A percentile compares a stretch with the other conserved stretches of the same genome.
These are phyloP conservation scores for Hypoxylon fragiforme DNA, from an alignment of 495 filamentous ascomycete species.

Conservation along the genomic window DNA sequence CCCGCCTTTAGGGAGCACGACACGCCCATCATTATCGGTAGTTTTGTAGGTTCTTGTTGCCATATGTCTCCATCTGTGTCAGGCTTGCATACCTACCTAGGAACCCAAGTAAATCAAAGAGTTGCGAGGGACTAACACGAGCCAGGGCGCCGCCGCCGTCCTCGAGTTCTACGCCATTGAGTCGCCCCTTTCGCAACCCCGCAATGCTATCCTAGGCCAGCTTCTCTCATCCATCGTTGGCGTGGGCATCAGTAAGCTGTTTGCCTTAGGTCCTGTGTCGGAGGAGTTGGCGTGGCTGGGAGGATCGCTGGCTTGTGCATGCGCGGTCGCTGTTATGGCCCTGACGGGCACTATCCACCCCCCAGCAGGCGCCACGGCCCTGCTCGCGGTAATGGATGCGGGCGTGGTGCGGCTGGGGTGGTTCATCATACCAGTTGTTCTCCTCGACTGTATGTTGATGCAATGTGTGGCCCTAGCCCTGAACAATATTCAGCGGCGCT, in stretches of 20 bases:
- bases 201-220: slow-evolving; percentile 75
- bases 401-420: slow-evolving; percentile 65
- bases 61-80: background rate
- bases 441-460: slow-evolving; percentile 69
- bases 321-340: slow-evolving; percentile 71
- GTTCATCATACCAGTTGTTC: slow-evolving; percentile 69
- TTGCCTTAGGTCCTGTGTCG: slow-evolving; percentile 60
- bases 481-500: slow-evolving; percentile 77
- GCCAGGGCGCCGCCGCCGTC: slow-evolving; percentile 72
- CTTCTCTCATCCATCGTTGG: slow-evolving; percentile 68
- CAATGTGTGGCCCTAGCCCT: slow-evolving; percentile 65
- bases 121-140: slow-evolving; percentile 3
- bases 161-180: slow-evolving; percentile 73
- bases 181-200: slow-evolving; percentile 84
- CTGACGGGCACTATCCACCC: slow-evolving; percentile 82
- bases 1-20: slow-evolving; percentile 40
- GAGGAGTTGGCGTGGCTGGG: slow-evolving; percentile 64
- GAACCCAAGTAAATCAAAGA: too few species aligned
- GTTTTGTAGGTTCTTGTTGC: slow-evolving; percentile 47
- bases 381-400: slow-evolving; percentile 70
- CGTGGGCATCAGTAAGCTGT: slow-evolving; percentile 71
- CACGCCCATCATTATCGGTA: slow-evolving; percentile 55
- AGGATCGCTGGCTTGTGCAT: slow-evolving; percentile 69
- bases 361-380: slow-evolving; percentile 83
- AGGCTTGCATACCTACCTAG: slow-evolving; percentile 1